These are phyloP conservation scores for Penicillium sp. DNA, from an alignment of 2,329 filamentous ascomycete species.

Conservation along the genomic window DNA sequence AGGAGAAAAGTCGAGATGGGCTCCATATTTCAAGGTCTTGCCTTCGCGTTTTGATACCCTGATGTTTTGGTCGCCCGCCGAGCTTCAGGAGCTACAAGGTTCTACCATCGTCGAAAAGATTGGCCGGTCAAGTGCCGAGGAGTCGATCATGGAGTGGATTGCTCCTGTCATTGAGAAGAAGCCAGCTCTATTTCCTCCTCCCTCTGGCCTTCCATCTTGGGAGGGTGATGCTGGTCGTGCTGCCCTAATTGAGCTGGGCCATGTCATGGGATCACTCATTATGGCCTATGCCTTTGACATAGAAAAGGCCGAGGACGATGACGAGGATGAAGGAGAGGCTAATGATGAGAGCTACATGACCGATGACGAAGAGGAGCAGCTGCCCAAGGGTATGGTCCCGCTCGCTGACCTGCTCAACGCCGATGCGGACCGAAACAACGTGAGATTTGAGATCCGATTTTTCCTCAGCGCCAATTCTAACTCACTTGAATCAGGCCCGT, in stretches of 20 bases:
- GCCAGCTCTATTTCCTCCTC: slow-evolving; percentile 43
- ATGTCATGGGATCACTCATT: slow-evolving; percentile 81
- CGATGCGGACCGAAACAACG: slow-evolving; percentile 78
- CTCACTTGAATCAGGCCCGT: slow-evolving; percentile 46
- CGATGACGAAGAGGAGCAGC: slow-evolving; percentile 64
- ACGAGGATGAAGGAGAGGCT: slow-evolving; percentile 52
- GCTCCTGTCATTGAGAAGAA: slow-evolving; percentile 52
- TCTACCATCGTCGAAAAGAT: slow-evolving; percentile 76
- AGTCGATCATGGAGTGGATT: slow-evolving; percentile 61
- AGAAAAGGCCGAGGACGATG: slow-evolving; percentile 57
- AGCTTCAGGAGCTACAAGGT: slow-evolving; percentile 71
- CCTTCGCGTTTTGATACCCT: slow-evolving; percentile 74
- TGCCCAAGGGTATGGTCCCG: slow-evolving; percentile 81
- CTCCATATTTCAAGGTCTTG: slow-evolving; percentile 73
- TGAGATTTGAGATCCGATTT: slow-evolving; percentile 36
- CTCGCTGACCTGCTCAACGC: slow-evolving; percentile 89
- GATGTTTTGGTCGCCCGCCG: slow-evolving; percentile 79
- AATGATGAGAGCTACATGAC: slow-evolving; percentile 52
- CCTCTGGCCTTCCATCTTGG: slow-evolving; percentile 41
- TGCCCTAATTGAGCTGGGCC: slow-evolving; percentile 59
- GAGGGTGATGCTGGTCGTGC: slow-evolving; percentile 43
- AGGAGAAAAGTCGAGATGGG: slow-evolving; percentile 66
- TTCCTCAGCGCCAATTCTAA: neutral
- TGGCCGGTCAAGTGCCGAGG: slow-evolving; percentile 69
- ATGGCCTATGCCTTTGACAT: slow-evolving; percentile 94